A percentile compares a stretch with the other conserved stretches of the same genome.
These are phyloP conservation scores for Solanum clarkiae DNA, from an alignment of 257 asterid genomes.

Conservation along the genomic window DNA sequence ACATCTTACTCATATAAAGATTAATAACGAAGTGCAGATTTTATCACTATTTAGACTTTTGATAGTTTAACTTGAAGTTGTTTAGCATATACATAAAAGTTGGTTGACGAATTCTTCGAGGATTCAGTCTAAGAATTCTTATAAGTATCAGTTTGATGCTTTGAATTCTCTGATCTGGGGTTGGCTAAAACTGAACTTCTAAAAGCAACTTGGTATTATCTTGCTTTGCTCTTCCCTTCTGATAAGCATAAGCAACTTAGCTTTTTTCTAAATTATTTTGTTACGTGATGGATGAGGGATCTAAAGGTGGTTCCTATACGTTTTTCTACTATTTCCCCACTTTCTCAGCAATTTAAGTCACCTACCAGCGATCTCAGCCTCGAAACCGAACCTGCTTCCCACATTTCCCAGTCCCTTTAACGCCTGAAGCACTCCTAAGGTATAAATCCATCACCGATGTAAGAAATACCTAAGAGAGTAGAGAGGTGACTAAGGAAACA, in stretches of 20 bases:
- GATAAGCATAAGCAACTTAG: neutral
- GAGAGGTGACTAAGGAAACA: too few species aligned
- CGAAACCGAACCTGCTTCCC: neutral
- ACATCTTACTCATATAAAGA: neutral
- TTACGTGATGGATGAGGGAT: neutral
- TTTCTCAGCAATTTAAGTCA: neutral
- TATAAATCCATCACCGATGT: neutral
- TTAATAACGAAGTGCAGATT: neutral
- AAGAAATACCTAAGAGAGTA: neutral
- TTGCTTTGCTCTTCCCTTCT: neutral
- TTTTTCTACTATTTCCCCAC: neutral
- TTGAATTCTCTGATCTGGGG: neutral
- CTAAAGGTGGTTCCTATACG: neutral
- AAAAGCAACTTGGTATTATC: neutral
- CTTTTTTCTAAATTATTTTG: neutral
- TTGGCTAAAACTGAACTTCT: neutral
- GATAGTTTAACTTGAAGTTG: neutral
- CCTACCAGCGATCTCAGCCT: neutral
- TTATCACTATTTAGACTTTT: neutral
- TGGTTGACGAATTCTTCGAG: neutral
- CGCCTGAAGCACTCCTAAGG: neutral
- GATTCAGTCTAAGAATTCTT: neutral
- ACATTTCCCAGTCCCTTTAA: neutral
- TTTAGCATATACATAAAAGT: neutral
- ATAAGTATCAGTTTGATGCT: neutral